Base-by-base conservation (phyloP, 2,329 filamentous ascomycete species). In the Paecilomyces niveus region DNA sequence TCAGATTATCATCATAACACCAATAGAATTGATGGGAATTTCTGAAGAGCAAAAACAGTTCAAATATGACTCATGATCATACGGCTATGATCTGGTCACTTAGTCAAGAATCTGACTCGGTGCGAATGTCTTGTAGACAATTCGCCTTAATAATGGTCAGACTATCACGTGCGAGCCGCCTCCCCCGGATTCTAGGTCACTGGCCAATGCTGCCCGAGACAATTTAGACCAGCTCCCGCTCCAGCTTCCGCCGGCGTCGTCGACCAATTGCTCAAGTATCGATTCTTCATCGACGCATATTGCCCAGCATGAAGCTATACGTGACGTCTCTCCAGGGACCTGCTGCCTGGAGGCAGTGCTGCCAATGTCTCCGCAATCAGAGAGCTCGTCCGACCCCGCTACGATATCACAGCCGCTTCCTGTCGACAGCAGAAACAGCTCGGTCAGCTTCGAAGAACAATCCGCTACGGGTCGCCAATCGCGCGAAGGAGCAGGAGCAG, bases 381-480 rank as follows among this genome's bases (percentile, higher is more conserved):
- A 22, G 26, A 29, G 22, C 26, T n/a, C 22, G 50, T n/a, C 26
- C 50, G 22, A 29, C 22, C 50, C 50, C 50, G 50, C 50, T 52
- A n/a, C 50, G 39, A 45, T 45, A 52, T 13, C 21, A 18, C 22
- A 52, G 26, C 8, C 52, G 9, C 33, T 32, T 9, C 31, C 32
- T 61, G 15, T 57, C 61, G 10, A 59, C 57, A 7, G 57, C 61
- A 11, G 51, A 24, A 39, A 21, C 31, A 7, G 55, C 58, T n/a
- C 55, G 57, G 13, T 26, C 60, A 15, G 33, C 60, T 26, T 31
- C 53, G 21, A 52, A 57, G 49, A 66, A 56, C 2, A 73, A 73
- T 56, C 70, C 72, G 8, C 67, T 73, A 59, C 71, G 70, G 29
- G 63, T 63, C 50, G 10, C 58, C 35, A 61, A 58, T 35, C 59